Evolutionary conservation across 2,329 filamentous ascomycete genomes (phyloP).

Genomic region (Beauveria asiatica): DNA sequence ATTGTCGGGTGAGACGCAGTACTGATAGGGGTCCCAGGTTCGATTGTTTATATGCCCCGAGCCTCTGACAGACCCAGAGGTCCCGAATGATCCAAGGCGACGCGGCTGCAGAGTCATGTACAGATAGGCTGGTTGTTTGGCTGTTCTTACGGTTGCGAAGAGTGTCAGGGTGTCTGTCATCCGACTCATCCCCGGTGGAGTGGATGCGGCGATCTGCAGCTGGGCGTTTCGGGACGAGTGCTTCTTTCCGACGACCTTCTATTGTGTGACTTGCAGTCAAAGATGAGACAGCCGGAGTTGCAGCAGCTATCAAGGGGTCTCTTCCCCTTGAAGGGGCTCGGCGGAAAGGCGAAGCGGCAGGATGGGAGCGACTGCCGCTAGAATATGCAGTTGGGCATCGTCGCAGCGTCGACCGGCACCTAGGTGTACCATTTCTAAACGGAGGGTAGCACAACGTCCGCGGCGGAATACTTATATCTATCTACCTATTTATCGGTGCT

Average conservation of each 20-base stretch:
- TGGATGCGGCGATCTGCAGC: not conserved
- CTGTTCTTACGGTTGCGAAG: not conserved
- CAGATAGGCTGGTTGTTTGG: not conserved
- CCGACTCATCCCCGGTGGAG: not conserved
- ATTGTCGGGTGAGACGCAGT: not conserved
- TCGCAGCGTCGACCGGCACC: not conserved
- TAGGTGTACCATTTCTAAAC: not conserved
- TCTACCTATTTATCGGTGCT: not conserved
- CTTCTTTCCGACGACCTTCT: not conserved
- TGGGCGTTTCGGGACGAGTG: conserved; percentile 2
- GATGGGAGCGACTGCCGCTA: not conserved
- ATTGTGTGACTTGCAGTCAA: not conserved
- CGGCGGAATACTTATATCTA: not conserved
- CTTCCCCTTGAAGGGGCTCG: not conserved
- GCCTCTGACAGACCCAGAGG: not conserved
- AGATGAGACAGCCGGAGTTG: not conserved
- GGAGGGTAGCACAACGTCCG: not conserved
- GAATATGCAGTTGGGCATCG: not conserved
- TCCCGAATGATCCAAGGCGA: not conserved
- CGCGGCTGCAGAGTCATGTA: not conserved
- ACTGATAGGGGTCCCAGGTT: too few relatives aligned
- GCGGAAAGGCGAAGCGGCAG: not conserved
- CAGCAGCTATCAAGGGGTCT: not conserved
- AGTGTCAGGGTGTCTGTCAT: not conserved
- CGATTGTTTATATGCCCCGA: not conserved